Evolutionary conservation across 2,329 filamentous ascomycete genomes (phyloP).

Genomic region (Lachnellula occidentalis): DNA sequence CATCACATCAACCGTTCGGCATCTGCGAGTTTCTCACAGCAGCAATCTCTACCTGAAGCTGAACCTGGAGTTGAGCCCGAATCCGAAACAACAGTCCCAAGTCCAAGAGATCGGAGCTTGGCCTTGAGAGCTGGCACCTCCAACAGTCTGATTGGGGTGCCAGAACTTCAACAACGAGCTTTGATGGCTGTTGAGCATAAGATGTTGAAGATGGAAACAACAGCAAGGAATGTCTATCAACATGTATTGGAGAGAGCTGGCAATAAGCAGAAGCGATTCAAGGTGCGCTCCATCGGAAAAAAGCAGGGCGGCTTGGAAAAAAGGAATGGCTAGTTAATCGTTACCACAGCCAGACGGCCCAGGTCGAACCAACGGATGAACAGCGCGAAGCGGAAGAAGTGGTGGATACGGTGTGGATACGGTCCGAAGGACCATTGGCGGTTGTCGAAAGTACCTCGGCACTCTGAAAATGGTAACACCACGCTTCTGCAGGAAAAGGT

Average conservation of each 20-base stretch:
- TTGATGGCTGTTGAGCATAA: slow-evolving; percentile 22
- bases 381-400: not conserved
- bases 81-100: not conserved
- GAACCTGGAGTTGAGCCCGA: not conserved
- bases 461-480: too few species aligned
- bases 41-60: not conserved
- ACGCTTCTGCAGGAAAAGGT: too few species aligned
- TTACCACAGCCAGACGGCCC: not conserved
- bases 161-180: slow-evolving; percentile 21
- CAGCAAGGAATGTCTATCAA: slow-evolving; percentile 20
- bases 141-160: slow-evolving; percentile 20
- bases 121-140: slow-evolving; percentile 13
- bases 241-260: slow-evolving; percentile 20
- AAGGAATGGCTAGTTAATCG: slow-evolving; percentile 1
- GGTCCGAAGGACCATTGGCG: too few species aligned
- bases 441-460: too few species aligned
- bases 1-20: slow-evolving; percentile 1
- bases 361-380: not conserved
- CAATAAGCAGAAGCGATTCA: slow-evolving; percentile 27
- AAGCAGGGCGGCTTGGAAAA: slow-evolving; percentile 26
- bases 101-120: slow-evolving; percentile 1
- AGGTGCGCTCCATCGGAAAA: slow-evolving; percentile 19
- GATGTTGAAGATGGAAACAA: slow-evolving; percentile 19
- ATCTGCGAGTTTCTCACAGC: not conserved
- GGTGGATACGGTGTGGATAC: too few species aligned